Evolutionary conservation across 345 rosid species (phyloP), one percentile per base, ranked within the genome.

Genomic region (Viola odorata): DNA sequence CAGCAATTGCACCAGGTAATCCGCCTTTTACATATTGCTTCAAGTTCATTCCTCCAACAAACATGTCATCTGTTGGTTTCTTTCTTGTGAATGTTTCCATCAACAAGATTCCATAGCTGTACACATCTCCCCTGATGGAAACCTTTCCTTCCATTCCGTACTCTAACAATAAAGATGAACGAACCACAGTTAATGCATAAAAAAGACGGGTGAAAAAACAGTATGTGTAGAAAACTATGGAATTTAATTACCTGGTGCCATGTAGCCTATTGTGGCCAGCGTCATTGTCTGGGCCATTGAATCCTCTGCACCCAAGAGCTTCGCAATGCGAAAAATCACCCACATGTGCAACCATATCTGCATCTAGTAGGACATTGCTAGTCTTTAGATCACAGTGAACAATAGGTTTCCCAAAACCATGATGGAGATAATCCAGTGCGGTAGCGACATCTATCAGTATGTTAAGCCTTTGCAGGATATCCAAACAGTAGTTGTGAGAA

Each of bases 31-130:
- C 72, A 67, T 71, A 63, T 0, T 12, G 2, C 57, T 12, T 72
- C 55, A 67, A 52, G 61, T 45, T 1, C 32, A 23, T 23, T 23
- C 32, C 32, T 23, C 32, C 32, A 23, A 23, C 32, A 23, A 23
- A 23, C 32, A 23, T 23, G 32, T 45, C 55, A 5, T 66, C 68
- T 0, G 62, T 58, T 0, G 65, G 72, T 48, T 54, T 67, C 61
- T 49, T 73, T 8, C 58, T 58, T 3, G 77, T 73, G 44, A 68
- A 58, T 1, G 53, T 59, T 49, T 68, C 73, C 62, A 67, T 57
- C 13, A 73, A 0, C 32, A 58, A 3, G 0, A 73, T 68, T 4
- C 66, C 69, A 7, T 10, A 73, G 39, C 66, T 59, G 7, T 63
- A 58, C 3, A 66, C 57, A 40, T 72, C 71, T 0, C 64, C 41